Base-by-base conservation (phyloP, 495 filamentous ascomycete species). In the Cetradonia linearis region DNA sequence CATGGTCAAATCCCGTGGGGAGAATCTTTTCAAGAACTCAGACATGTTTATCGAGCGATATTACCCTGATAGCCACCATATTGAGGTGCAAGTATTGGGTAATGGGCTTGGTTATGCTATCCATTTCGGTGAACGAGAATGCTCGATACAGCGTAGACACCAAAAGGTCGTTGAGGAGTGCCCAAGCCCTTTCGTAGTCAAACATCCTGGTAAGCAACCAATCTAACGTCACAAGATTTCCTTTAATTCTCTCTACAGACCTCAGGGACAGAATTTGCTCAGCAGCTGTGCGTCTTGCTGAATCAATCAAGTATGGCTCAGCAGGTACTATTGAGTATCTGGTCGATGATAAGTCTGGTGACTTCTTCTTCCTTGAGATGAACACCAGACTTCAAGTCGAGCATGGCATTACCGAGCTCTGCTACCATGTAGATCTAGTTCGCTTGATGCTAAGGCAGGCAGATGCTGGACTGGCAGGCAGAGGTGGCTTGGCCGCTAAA, bases 341-440 rank as follows among this genome's bases (percentile, higher is more conserved):
- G 3, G 80, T 85, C 13, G 81, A 87, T 63, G 82, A 83, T 57
- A 69, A 73, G 37, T 77, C 76, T 0, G 75, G 73, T 0, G 73
- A 77, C 11, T 83, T 83, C 70, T 87, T 81, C 68, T 87, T 87
- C 62, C 72, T 86, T 5, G 84, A 87, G 65, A 83, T 87, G 80
- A 86, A 86, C 65, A 84, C 83, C 0, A 72, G 83, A 37, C 70
- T 86, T 10, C 84, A 87, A 60, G 83, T 87, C 31, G 84, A 87
- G 68, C 84, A 86, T 68, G 78, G 77, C 16, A 80, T 85, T 55
- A 86, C 84, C 6, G 82, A 87, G 64, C 63, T 81, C 6, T 80
- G 79, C 58, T 81, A 80, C 63, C 73, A 70, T n/a, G 63, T 85
- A 28, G 83, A 86, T 57, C 66, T 86, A 14, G 83, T 86, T 2